Evolutionary conservation across 2,329 filamentous ascomycete species (phyloP).

Genomic region (Alternaria atra): DNA sequence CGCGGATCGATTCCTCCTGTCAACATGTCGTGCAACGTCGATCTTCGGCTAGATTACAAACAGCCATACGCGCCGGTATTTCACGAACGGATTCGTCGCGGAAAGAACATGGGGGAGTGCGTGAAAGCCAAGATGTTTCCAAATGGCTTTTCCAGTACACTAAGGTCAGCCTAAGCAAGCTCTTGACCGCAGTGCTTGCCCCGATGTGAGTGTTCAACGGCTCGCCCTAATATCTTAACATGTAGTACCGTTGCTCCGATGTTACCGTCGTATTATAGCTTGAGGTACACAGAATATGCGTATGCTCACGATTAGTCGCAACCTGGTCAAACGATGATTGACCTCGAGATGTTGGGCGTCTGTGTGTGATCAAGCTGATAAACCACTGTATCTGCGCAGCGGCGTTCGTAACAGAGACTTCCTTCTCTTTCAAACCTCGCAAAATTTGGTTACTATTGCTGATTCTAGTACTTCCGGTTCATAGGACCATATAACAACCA

Average conservation of each 20-base stretch:
- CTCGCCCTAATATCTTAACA: not conserved
- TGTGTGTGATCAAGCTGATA: not conserved
- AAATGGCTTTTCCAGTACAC: not conserved
- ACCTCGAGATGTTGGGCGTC: not conserved
- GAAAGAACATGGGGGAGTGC: not conserved
- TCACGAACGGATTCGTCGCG: constrained; percentile 12
- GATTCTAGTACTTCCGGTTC: not conserved
- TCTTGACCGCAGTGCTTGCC: not conserved
- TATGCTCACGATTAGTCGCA: not conserved
- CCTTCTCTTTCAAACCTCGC: not conserved
- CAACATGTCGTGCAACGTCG: constrained; percentile 22
- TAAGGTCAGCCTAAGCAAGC: not conserved
- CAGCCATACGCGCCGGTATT: constrained; percentile 15
- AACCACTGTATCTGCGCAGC: not conserved
- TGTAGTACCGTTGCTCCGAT: not conserved
- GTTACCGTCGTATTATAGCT: not conserved
- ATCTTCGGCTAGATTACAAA: constrained; percentile 12
- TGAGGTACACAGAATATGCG: not conserved
- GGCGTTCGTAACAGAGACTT: not conserved
- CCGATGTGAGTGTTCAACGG: not conserved
- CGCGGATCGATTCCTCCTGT: constrained; percentile 3
- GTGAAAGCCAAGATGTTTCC: not conserved
- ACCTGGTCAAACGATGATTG: not conserved
- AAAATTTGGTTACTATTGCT: not conserved
- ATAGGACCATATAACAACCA: not conserved